Conservation (phyloP, 768 basidiomycete species). For the Tubosaeta sp. region DNA sequence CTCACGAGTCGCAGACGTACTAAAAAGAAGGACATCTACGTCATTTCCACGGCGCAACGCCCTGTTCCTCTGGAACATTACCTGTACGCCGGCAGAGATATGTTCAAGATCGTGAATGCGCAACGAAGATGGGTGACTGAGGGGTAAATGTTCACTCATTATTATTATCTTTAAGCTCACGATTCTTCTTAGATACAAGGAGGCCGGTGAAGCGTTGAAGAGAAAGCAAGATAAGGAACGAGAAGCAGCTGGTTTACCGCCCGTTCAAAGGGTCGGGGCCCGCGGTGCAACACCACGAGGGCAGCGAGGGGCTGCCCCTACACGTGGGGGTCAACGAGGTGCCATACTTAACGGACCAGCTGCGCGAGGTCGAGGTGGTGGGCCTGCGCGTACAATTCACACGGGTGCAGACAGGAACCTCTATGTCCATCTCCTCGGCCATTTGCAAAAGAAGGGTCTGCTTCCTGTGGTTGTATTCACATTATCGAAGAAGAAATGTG, state of each 20-base stretch:
- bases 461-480: conserved; percentile 97
- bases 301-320: conserved; percentile 42
- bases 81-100: conserved; percentile 89
- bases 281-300: conserved; percentile 59
- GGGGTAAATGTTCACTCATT: conserved; percentile 48
- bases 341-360: conserved; percentile 38
- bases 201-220: conserved; percentile 81
- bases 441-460: conserved; percentile 79
- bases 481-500: conserved; percentile 94
- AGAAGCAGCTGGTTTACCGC: conserved; percentile 88
- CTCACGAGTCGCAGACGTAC: conserved; percentile 62
- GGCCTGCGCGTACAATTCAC: conserved; percentile 54
- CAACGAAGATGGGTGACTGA: conserved; percentile 65
- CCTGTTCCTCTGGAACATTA: conserved; percentile 98
- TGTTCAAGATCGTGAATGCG: conserved; percentile 89
- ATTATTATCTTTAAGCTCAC: not conserved
- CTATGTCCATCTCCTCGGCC: conserved; percentile 87
- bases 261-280: conserved; percentile 80
- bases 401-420: conserved; percentile 81
- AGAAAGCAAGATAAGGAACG: conserved; percentile 98
- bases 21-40: conserved; percentile 99
- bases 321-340: conserved; percentile 54
- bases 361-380: conserved; percentile 40
- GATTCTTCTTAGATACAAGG: conserved; percentile 63
- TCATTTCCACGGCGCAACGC: conserved; percentile 93